Evolutionary conservation across 331 rosid genomes (phyloP).

Genomic region (Saraca asoca): DNA sequence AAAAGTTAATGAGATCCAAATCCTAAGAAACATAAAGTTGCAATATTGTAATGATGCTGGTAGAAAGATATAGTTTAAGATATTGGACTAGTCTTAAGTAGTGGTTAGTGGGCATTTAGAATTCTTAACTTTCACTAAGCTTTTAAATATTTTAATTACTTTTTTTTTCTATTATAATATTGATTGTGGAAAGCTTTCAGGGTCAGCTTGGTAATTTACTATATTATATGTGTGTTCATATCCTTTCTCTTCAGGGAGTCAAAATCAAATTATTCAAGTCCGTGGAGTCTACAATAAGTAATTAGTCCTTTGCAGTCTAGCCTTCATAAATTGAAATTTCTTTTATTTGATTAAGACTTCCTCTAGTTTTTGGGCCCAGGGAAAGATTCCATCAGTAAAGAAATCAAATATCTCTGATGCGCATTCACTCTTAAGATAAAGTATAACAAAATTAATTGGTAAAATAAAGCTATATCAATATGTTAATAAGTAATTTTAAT

Average conservation of each 20-base stretch:
- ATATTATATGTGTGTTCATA: slow-evolving; percentile 17
- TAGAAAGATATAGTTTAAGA: slow-evolving; percentile 7
- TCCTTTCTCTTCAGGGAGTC: slow-evolving; percentile 21
- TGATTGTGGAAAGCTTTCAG: slow-evolving; percentile 1
- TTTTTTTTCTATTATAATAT: slow-evolving; percentile 8
- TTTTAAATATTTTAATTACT: slow-evolving; percentile 30
- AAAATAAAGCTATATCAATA: too few relatives aligned
- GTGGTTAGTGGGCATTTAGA: slow-evolving; percentile 33
- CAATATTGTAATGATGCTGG: background rate
- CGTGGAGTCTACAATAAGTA: slow-evolving; percentile 29
- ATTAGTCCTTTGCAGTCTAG: slow-evolving; percentile 1
- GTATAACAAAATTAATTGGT: too few relatives aligned
- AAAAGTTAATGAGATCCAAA: too few relatives aligned
- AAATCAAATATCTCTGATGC: background rate
- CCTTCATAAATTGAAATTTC: slow-evolving; percentile 20
- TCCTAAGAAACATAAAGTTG: background rate
- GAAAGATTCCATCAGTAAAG: background rate
- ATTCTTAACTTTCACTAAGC: slow-evolving; percentile 34
- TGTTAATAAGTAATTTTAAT: too few relatives aligned
- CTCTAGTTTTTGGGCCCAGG: background rate
- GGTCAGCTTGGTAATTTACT: slow-evolving; percentile 14
- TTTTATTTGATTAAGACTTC: slow-evolving; percentile 16
- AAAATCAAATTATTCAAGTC: slow-evolving; percentile 35
- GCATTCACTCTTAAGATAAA: background rate
- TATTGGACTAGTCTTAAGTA: slow-evolving; percentile 24